Evolutionary conservation across 345 rosid genomes (phyloP).

Genomic region (Orychophragmus violaceus): DNA sequence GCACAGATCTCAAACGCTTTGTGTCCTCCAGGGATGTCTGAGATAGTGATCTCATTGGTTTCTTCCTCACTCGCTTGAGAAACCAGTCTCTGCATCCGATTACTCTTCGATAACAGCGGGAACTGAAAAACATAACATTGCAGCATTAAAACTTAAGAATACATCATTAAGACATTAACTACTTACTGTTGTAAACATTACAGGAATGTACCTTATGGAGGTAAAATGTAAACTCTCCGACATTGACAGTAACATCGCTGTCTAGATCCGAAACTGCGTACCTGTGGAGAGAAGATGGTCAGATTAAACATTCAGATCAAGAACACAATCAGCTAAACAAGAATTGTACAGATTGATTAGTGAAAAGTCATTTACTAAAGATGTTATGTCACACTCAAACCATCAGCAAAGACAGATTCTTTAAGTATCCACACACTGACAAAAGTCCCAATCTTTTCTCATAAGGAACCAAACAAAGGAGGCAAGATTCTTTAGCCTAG

Average conservation of each 20-base stretch:
- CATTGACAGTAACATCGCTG: constrained; percentile 59
- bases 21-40: constrained; percentile 81
- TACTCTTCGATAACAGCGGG: constrained; percentile 87
- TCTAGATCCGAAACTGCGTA: constrained; percentile 65
- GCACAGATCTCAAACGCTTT: constrained; percentile 93
- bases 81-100: constrained; percentile 57
- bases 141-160: constrained; percentile 20
- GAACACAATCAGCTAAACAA: background rate
- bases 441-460: background rate
- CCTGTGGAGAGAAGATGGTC: constrained; percentile 53
- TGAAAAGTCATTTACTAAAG: background rate
- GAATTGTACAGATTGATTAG: background rate
- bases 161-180: constrained; percentile 38
- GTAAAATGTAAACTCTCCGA: constrained; percentile 72
- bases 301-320: no score
- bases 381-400: background rate
- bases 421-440: background rate
- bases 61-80: constrained; percentile 44
- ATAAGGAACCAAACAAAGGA: background rate
- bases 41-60: constrained; percentile 48
- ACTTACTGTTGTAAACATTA: background rate
- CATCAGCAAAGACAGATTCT: background rate
- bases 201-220: constrained; percentile 68
- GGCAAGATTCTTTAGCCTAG: constrained; percentile 10
- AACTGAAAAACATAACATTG: constrained; percentile 48